Base-by-base conservation (phyloP, 306 rosid genomes). In the Ormosia semicastrata region DNA sequence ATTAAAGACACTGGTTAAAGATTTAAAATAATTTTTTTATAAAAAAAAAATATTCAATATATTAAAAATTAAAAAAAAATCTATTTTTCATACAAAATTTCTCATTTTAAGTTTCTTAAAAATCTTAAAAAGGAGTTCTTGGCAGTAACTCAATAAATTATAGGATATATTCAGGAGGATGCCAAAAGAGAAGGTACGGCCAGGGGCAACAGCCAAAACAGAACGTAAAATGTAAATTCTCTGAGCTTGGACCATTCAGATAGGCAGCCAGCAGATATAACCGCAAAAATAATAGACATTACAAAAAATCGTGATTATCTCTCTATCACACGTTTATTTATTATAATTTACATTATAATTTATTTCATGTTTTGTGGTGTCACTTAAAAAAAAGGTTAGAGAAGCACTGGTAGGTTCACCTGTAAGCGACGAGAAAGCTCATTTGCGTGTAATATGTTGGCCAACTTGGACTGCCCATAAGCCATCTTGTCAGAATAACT, bases 391-490 rank as follows among this genome's bases (percentile, higher is more conserved):
- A n/a, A 34, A 47, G 7, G 62, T 13, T 7, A 53, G 14, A 39
- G 18, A 66, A 8, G 11, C n/a, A 66, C 2, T 4, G 32, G 41
- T 17, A 50, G 29, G 62, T 62, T 91, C 62, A 95, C 99, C 94
- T 83, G 44, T 32, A 93, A 82, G 79, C 87, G 94, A 66, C 92
- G 95, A 41, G 96, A 86, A 39, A 95, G 93, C 83, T 93, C 99
- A 4, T 89, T 92, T 47, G 89, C 86, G 29, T 95, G 99, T 10
- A 95, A 80, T 73, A 93, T 83, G 87, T 93, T 95, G 33, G 98
- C 95, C 72, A 93, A 79, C 78, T 95, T 95, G 86, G 98, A 95
- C 58, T 95, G 99, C 8, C 99, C 99, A 37, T 95, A 95, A 0
- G 99, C 98, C 72, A 24, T 90, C 81, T 95, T 95, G 88, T 93